A percentile compares a stretch with the other conserved stretches of the same genome.
These are phyloP conservation scores for Arachis hypogaea DNA, from an alignment of 306 rosid species.

Conservation along the genomic window DNA sequence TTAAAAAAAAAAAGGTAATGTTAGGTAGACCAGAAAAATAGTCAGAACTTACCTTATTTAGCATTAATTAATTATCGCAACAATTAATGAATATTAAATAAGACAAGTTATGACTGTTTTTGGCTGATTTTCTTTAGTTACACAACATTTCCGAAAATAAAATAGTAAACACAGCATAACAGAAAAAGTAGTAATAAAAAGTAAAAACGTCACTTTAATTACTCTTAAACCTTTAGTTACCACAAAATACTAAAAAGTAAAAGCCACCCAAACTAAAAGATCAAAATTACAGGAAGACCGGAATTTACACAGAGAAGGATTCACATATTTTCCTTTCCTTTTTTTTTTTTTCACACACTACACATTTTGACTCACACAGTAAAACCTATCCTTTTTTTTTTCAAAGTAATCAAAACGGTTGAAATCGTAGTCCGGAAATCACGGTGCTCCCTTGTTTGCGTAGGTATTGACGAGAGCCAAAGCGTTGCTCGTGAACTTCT, in stretches of 20 bases:
- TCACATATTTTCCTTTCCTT: neutral
- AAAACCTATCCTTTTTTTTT: neutral
- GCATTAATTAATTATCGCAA: no score
- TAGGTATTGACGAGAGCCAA: slow-evolving; percentile 78
- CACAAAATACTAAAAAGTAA: neutral
- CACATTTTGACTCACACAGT: neutral
- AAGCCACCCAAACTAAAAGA: neutral
- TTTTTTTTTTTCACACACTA: neutral
- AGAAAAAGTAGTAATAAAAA: no score
- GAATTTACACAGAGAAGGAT: slow-evolving; percentile 29
- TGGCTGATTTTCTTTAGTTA: no score
- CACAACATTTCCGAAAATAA: no score
- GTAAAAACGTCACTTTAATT: no score
- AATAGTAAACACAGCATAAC: no score
- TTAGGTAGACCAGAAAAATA: no score
- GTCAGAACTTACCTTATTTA: no score
- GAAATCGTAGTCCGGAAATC: neutral
- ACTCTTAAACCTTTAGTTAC: neutral
- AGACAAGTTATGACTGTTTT: no score
- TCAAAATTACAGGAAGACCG: slow-evolving; percentile 12
- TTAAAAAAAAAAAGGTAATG: no score
- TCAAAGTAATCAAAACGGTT: slow-evolving; percentile 29
- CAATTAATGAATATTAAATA: no score
- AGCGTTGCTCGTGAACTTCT: slow-evolving; percentile 89
- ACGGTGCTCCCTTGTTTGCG: slow-evolving; percentile 58